Base-by-base conservation (phyloP, 768 basidiomycete genomes). In the Boletus reticuloceps region DNA sequence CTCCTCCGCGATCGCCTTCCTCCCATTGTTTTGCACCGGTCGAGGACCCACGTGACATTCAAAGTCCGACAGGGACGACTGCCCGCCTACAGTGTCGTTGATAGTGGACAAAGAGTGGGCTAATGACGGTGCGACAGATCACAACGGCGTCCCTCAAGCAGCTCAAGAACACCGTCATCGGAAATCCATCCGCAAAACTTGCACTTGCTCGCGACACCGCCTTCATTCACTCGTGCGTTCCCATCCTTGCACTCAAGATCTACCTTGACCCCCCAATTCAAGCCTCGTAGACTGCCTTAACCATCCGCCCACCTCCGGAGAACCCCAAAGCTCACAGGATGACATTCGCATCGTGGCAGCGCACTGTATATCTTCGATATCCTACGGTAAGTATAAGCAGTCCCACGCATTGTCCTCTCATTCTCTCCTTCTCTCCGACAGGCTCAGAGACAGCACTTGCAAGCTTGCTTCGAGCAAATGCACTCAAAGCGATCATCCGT, bases 141-240 rank as follows among this genome's bases (percentile, higher is more conserved):
- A 58, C 70, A 0, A 62, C 64, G 3, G 58, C 55, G 2, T 56
- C 69, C 2, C 80, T 90, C 59, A 91, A 89, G 72, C 74, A 77
- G 56, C 78, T 83, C 55, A 91, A 91, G 72, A 91, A 91, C 68
- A 67, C 77, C 1, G 85, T 91, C 47, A 91, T 91, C 38, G 90
- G 90, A 2, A 92, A 91, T 58, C 89, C 88, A 0, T 80, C 82
- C 0, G 86, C 87, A 1, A 92, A 92, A 67, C 64, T 76, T 3
- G 68, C 77, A 14, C 71, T 89, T 1, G 82, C 84, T 1, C 70
- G 75, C 41, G 86, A 91, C 59, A 72, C 77, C 13, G 67, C 64
- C 4, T 83, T 85, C 63, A 72, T 91, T 17, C 74, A 76, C 59
- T 76, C 72, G 85, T 88, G 60, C 63, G 79, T 74, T 1, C 22